Conservation (phyloP, 2,329 filamentous ascomycete genomes). For the Lecanosticta acicola region DNA sequence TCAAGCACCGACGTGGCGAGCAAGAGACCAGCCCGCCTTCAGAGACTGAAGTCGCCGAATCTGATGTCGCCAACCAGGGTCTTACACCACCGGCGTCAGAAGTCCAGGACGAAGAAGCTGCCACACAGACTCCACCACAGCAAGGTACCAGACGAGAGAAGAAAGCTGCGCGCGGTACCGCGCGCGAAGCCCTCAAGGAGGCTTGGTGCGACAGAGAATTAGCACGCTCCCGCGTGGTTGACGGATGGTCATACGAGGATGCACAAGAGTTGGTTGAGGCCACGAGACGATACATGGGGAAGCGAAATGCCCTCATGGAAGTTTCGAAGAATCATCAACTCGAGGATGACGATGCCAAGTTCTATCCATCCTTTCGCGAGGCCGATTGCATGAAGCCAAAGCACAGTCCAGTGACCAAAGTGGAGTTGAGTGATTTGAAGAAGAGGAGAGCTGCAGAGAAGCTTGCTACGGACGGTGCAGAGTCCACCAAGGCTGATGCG, state of each 20-base stretch:
- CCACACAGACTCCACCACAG: neutral
- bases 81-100: neutral
- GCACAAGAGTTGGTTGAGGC: constrained; percentile 6
- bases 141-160: constrained; percentile 7
- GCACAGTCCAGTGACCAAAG: too few relatives aligned
- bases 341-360: constrained; percentile 20
- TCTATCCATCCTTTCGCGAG: constrained; percentile 12
- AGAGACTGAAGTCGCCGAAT: neutral
- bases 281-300: constrained; percentile 14
- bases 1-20: neutral
- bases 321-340: constrained; percentile 18
- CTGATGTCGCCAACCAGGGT: neutral
- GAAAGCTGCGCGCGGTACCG: constrained; percentile 12
- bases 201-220: constrained; percentile 21
- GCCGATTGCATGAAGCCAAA: too few relatives aligned
- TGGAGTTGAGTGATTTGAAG: too few relatives aligned
- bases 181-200: constrained; percentile 15
- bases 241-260: constrained; percentile 9
- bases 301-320: constrained; percentile 11
- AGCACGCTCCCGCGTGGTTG: constrained; percentile 10
- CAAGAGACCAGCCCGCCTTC: neutral
- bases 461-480: too few relatives aligned
- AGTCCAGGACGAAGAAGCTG: neutral
- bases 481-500: neutral
- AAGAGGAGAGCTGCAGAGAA: too few relatives aligned